A percentile compares a stretch with the other conserved stretches of the same genome.
These are phyloP conservation scores for Aureobasidium lini DNA, from an alignment of 2,329 filamentous ascomycete species.

Conservation along the genomic window DNA sequence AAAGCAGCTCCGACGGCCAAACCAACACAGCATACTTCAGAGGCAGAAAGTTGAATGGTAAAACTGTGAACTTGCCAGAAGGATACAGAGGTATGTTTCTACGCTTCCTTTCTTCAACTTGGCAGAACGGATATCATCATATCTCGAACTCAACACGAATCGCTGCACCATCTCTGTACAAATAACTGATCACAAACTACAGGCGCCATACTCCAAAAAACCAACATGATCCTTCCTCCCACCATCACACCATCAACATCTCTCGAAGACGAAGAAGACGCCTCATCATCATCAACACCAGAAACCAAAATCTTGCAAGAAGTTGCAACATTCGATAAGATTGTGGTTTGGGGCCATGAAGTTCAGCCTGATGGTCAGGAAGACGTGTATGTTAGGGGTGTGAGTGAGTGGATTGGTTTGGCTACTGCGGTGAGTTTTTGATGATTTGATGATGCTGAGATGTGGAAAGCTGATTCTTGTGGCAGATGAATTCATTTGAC, in stretches of 20 bases:
- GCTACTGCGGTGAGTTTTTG: slow-evolving; percentile 53
- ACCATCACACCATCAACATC: slow-evolving; percentile 3
- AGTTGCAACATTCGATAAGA: slow-evolving; percentile 61
- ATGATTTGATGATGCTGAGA: neutral
- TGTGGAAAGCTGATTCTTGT: neutral
- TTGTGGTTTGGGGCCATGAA: slow-evolving; percentile 84
- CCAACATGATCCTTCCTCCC: slow-evolving; percentile 17
- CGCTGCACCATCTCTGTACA: too few species aligned
- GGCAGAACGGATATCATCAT: neutral
- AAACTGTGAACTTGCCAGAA: slow-evolving; percentile 57
- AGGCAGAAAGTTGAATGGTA: slow-evolving; percentile 70
- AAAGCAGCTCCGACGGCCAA: neutral
- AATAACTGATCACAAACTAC: neutral
- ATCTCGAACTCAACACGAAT: too few species aligned
- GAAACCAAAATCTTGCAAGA: slow-evolving; percentile 53
- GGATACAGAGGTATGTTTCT: slow-evolving; percentile 51
- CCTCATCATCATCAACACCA: slow-evolving; percentile 40
- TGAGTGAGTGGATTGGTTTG: slow-evolving; percentile 74
- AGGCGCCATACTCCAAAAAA: slow-evolving; percentile 22
- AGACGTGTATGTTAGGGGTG: slow-evolving; percentile 65
- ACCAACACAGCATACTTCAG: slow-evolving; percentile 57
- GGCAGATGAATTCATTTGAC: slow-evolving; percentile 3
- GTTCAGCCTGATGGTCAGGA: slow-evolving; percentile 49
- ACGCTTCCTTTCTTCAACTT: neutral
- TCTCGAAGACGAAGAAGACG: slow-evolving; percentile 30